Evolutionary conservation across 2,329 filamentous ascomycete genomes (phyloP).

Genomic region (Fusarium sulawesiense): DNA sequence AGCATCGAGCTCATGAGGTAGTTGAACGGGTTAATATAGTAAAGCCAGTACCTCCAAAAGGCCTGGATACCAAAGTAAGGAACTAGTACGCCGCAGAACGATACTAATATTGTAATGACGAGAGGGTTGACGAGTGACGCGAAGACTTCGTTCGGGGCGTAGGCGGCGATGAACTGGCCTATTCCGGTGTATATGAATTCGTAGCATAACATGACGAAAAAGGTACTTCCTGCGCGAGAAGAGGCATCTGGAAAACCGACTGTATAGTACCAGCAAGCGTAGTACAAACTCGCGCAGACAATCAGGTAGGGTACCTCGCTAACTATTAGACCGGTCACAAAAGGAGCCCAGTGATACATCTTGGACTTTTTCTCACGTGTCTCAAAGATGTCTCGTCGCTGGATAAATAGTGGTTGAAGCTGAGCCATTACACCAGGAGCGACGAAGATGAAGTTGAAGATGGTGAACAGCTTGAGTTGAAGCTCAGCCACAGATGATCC

Average conservation of each 20-base stretch:
- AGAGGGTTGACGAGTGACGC: constrained; percentile 68
- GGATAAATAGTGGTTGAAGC: constrained; percentile 62
- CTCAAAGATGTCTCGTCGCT: constrained; percentile 61
- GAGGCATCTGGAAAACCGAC: constrained; percentile 61
- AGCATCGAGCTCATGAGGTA: constrained; percentile 69
- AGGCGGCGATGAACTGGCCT: constrained; percentile 72
- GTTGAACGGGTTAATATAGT: constrained; percentile 71
- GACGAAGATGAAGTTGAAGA: constrained; percentile 74
- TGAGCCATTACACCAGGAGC: constrained; percentile 65
- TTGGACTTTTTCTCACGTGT: constrained; percentile 62
- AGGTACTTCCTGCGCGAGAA: constrained; percentile 61
- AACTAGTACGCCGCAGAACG: constrained; percentile 83
- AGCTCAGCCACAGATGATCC: constrained; percentile 62
- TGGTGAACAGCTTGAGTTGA: constrained; percentile 67
- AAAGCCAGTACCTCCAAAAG: constrained; percentile 78
- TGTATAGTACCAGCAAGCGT: constrained; percentile 68
- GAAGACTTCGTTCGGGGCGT: constrained; percentile 70
- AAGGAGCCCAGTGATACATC: constrained; percentile 55
- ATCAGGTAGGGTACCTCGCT: too few species aligned
- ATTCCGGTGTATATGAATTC: constrained; percentile 71
- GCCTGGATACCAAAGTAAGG: constrained; percentile 70
- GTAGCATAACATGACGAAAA: constrained; percentile 68
- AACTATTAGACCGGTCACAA: fast-evolving
- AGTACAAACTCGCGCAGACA: constrained; percentile 52
- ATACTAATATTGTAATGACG: constrained; percentile 67